Base-by-base conservation (phyloP, 2,329 filamentous ascomycete species). In the Keithomyces neogunnii region DNA sequence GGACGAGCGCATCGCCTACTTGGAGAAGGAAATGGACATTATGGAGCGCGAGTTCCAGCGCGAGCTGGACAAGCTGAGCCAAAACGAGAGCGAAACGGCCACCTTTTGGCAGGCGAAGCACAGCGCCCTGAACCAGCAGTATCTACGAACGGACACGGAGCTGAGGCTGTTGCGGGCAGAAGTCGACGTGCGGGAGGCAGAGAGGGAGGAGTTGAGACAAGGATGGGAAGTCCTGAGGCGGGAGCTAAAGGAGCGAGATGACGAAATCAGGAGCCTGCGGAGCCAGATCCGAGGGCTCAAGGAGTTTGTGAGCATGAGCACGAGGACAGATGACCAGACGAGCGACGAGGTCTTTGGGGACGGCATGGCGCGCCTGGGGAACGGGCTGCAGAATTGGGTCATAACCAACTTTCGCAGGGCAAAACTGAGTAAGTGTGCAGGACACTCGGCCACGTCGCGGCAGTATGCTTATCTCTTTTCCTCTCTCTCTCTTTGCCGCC, bases 311-410 rank as follows among this genome's bases (percentile, higher is more conserved):
- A 86, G 85, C 59, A 80, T 76, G 28, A 81, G 79, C 55, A 86
- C 84, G 8, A 72, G 82, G 33, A 73, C 76, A 47, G 80, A 81
- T 32, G 78, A 78, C 28, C 79, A 84, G 63, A 73, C 71, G 50
- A 83, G 81, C 55, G 86, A 89, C 60, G 82, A 85, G 64, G 80
- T 82, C 9, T 78, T 89, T 61, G 77, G 73, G 2, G 80, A 85
- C 48, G 73, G 75, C 8, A 80, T 86, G 72, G 72, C 75, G 47
- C 73, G 77, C 52, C 64, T 89, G 45, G 79, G 80, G 26, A 85
- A 88, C 59, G 79, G 84, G 29, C 67, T 88, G 58, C 84, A 88
- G 67, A 88, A 89, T 59, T 89, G 85, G 85, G 79, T 85, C 3
- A 82, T 89, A 58, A 77, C 79, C 30, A 80, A 86, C 62, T 89